These are phyloP conservation scores for Dothideomycetes sp. DNA, from an alignment of 2,329 filamentous ascomycete species.

Conservation along the genomic window DNA sequence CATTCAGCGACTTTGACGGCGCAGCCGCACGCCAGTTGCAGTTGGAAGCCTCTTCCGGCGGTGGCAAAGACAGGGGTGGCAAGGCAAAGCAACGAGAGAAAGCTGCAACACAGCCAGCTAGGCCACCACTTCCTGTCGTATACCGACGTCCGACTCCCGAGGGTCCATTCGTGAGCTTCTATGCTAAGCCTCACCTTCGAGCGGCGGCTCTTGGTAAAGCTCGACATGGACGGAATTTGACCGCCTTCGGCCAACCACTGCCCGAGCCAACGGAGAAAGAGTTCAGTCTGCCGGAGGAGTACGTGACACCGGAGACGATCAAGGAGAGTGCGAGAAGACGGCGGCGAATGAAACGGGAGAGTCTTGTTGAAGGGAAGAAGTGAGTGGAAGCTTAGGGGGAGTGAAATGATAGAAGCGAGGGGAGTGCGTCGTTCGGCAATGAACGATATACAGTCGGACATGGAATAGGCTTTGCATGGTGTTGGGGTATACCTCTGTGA, in stretches of 20 bases:
- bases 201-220: slow-evolving; percentile 66
- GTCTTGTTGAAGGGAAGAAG: slow-evolving; percentile 17
- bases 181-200: slow-evolving; percentile 65
- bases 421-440: too few relatives aligned
- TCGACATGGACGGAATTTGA: slow-evolving; percentile 57
- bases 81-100: slow-evolving; percentile 18
- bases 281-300: slow-evolving; percentile 63
- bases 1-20: slow-evolving; percentile 60
- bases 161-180: slow-evolving; percentile 78
- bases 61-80: slow-evolving; percentile 4
- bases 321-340: slow-evolving; percentile 52
- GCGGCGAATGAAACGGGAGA: slow-evolving; percentile 48
- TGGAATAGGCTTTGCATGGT: too few relatives aligned
- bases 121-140: slow-evolving; percentile 18
- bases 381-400: slow-evolving; percentile 8
- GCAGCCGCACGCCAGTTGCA: slow-evolving; percentile 64
- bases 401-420: too few relatives aligned
- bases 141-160: slow-evolving; percentile 23
- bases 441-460: too few relatives aligned
- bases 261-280: slow-evolving; percentile 62
- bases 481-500: neutral
- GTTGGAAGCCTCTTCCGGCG: slow-evolving; percentile 38
- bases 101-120: slow-evolving; percentile 12
- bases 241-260: slow-evolving; percentile 73
- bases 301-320: slow-evolving; percentile 36